A percentile compares a stretch with the other conserved stretches of the same genome.
Evolutionary conservation across 2,329 filamentous ascomycete species (phyloP).

Genomic region (Talaromyces piceae): DNA sequence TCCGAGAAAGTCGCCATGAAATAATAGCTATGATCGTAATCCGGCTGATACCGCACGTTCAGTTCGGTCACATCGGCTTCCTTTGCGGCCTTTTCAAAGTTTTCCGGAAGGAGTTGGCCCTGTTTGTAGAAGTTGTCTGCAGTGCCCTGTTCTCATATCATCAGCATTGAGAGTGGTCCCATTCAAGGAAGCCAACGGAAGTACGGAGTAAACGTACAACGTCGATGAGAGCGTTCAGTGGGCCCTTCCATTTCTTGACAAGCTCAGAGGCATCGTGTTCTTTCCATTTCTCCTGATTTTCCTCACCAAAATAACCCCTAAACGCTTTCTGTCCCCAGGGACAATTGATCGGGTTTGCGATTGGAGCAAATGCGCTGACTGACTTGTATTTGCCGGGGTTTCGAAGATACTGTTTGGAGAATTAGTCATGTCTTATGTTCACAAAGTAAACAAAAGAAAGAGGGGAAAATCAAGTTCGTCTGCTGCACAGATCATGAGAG

Average conservation of each 20-base stretch:
- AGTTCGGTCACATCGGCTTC: constrained; percentile 66
- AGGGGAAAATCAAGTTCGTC: constrained; percentile 1
- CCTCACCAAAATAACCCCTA: constrained; percentile 74
- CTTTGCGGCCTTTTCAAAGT: constrained; percentile 73
- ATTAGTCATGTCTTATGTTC: no score
- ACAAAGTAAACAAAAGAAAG: no score
- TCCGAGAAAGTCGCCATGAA: constrained; percentile 87
- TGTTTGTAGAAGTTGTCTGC: constrained; percentile 97
- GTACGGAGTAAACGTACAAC: constrained; percentile 54
- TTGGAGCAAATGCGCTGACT: constrained; percentile 84
- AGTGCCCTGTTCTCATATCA: constrained; percentile 55
- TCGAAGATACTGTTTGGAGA: constrained; percentile 59
- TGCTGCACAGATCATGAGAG: neutral
- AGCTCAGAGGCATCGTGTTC: constrained; percentile 90
- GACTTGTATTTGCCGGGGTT: constrained; percentile 85
- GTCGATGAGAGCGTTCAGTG: constrained; percentile 75
- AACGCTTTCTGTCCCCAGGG: constrained; percentile 98
- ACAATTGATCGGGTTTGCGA: constrained; percentile 75
- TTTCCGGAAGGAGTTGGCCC: constrained; percentile 86
- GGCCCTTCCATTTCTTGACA: constrained; percentile 64
- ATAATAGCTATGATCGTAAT: constrained; percentile 96
- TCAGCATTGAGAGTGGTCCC: neutral
- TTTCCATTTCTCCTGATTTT: constrained; percentile 66
- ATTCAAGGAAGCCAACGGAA: neutral
- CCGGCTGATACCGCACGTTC: constrained; percentile 74